Base-by-base conservation (phyloP, 192 early-diverging fungal genomes). In the Backusella australiensis region DNA sequence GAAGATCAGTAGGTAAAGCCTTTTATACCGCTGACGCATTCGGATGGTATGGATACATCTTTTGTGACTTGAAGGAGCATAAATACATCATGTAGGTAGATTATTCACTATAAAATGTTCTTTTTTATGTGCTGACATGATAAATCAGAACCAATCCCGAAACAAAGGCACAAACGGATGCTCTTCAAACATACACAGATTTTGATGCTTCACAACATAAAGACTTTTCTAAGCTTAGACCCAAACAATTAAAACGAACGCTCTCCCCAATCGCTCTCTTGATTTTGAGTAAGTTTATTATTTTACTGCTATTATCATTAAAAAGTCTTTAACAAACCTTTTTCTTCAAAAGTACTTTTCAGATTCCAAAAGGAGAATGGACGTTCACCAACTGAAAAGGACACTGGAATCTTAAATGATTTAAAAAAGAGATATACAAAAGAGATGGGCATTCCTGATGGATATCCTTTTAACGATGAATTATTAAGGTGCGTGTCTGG, bases 31-130 rank as follows among this genome's bases (percentile, higher is more conserved):
- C 92, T 29, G 90, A 86, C 70, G 81, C 89, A 0, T 88, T 88
- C 73, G 97, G 96, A 8, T 84, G 92, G 49, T 87, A 87, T 73
- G 96, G 96, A 12, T 98, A 90, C 81, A 90, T 95, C n/a, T 97
- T 97, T 79, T 89, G 89, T 75, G 96, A 98, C 83, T 79, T 96
- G 35, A 79, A 68, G 1, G 66, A 86, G 6, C 92, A 96, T 77
- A 73, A 84, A 6, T 96, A 85, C 78, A 76, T 82, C 29, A 80
- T 82, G 89, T 89, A 86, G 79, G 84, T 39, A 39, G 38, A 3
- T 11, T 1, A 12, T 39, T 12, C 38, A 39, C 38, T 39, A 39
- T 11, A 39, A 39, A 39, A 39, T 39, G 38, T 3, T 39, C 9
- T 39, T 39, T 32, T 39, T 0, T 39, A 39, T 39, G 12, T 12